Evolutionary conservation across 805 yeast species (phyloP).

Genomic region (Aciculoconidium aculeatum): DNA sequence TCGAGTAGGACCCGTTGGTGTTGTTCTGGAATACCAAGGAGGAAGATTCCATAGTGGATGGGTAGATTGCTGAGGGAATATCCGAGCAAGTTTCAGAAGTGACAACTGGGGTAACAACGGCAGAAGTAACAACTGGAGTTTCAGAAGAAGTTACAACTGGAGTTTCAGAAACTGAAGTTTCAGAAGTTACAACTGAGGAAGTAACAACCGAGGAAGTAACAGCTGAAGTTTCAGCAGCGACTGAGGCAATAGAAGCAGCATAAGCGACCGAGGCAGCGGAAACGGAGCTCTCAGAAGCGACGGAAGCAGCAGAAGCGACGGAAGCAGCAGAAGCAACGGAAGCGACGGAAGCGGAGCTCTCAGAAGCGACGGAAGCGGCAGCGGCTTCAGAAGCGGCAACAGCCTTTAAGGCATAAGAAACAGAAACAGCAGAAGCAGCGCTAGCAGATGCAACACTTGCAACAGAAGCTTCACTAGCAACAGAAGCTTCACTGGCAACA

Average conservation of each 20-base stretch:
- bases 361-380: constrained; percentile 10
- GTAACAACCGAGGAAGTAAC: constrained; percentile 16
- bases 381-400: constrained; percentile 15
- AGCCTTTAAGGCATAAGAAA: constrained; percentile 5
- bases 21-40: too few relatives aligned
- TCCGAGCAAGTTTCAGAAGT: constrained; percentile 9
- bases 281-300: too few relatives aligned
- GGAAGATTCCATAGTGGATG: too few relatives aligned
- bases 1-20: too few relatives aligned
- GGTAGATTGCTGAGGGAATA: too few relatives aligned
- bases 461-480: constrained; percentile 10
- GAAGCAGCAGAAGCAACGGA: constrained; percentile 10
- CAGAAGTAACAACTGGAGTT: constrained; percentile 10
- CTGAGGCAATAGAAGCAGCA: constrained; percentile 12
- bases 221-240: constrained; percentile 14
- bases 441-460: constrained; percentile 12
- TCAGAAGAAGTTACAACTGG: constrained; percentile 9
- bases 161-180: constrained; percentile 8
- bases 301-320: constrained; percentile 25
- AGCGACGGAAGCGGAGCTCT: constrained; percentile 14
- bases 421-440: constrained; percentile 14
- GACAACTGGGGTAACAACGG: constrained; percentile 10
- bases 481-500: constrained; percentile 13
- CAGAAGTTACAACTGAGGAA: constrained; percentile 23
- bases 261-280: constrained; percentile 10